These are phyloP conservation scores for Monilinia aucupariae DNA, from an alignment of 2,329 filamentous ascomycete species.

Conservation along the genomic window DNA sequence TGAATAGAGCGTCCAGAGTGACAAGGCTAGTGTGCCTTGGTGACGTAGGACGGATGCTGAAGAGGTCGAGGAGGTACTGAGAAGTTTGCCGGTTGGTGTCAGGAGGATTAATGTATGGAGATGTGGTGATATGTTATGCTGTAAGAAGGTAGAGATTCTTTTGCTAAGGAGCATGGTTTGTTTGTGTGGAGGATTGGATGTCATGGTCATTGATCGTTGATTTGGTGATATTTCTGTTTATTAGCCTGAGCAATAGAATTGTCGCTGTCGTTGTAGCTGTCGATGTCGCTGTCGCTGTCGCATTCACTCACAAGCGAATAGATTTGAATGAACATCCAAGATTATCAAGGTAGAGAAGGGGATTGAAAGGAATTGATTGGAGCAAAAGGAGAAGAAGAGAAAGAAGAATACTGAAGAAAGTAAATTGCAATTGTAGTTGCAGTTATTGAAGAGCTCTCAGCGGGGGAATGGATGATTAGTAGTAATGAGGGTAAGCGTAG, in stretches of 20 bases:
- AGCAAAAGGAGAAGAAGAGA: too few species aligned
- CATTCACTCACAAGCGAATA: too few species aligned
- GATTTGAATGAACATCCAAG: too few species aligned
- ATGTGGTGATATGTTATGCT: constrained; percentile 49
- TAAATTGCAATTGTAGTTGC: too few species aligned
- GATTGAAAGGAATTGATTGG: too few species aligned
- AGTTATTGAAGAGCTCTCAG: too few species aligned
- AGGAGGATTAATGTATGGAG: constrained; percentile 57
- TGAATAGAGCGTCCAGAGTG: constrained; percentile 54
- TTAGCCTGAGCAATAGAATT: background rate
- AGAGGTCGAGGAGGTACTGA: constrained; percentile 54
- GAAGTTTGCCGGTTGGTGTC: constrained; percentile 56
- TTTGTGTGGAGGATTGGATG: constrained; percentile 22
- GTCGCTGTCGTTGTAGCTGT: background rate
- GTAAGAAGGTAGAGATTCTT: constrained; percentile 57
- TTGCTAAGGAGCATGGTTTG: constrained; percentile 53
- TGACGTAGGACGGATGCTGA: constrained; percentile 54
- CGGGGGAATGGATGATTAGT: too few species aligned
- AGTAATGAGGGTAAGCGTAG: too few species aligned
- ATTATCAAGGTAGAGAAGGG: too few species aligned
- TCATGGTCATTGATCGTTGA: constrained; percentile 6
- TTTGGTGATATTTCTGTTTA: constrained; percentile 24
- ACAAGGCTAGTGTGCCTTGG: constrained; percentile 59
- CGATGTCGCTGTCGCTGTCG: too few species aligned
- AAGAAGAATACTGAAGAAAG: too few species aligned